Evolutionary conservation across 306 rosid genomes (phyloP), one percentile per base, ranked within the genome.

Genomic region (Lathyrus oleraceus): DNA sequence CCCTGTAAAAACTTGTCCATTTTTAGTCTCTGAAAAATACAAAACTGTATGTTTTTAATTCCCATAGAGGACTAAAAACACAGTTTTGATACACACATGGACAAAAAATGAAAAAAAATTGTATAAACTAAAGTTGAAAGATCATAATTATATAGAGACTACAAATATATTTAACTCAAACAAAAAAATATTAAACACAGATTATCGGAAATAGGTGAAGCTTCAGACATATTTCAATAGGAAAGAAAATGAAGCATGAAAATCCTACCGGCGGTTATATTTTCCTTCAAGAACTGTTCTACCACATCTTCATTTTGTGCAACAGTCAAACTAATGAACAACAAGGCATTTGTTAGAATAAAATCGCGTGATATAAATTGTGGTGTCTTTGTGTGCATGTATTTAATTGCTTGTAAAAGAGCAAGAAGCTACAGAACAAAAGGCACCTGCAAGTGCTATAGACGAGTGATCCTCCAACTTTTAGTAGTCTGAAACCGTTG

Each of bases 381-480:
- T 42, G 63, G 5, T 19, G 36, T 23, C 3, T 51, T 6, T 14
- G 30, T 36, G 30, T 27, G 5, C 6, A 4, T 3, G 9, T 16
- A 5, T 47, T 56, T 54, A 51, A 70, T 17, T 70, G 45, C 38
- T 60, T 65, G 32, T 44, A 20, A 13, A 74, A 58, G 19, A 38
- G 48, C 66, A 54, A 74, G 28, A 75, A 40, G 36, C 44, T 60
- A 38, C 57, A 45, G 42, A 66, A 21, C 4, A 58, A 66, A 77
- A 63, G 65, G 75, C 63, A 94, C 99, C 96, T 91, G 97, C 99
- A 94, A 77, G 99, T 94, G 87, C 97, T 94, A 76, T 88, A 94
- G 83, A 94, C 77, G 13, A 94, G 96, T 58, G 81, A 42, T 1
- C 99, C 96, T 48, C 92, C 89, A 16, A 83, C 88, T 84, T 88